These are phyloP conservation scores for Melanomma pulvis-pyrius DNA, from an alignment of 495 filamentous ascomycete species.

Conservation along the genomic window DNA sequence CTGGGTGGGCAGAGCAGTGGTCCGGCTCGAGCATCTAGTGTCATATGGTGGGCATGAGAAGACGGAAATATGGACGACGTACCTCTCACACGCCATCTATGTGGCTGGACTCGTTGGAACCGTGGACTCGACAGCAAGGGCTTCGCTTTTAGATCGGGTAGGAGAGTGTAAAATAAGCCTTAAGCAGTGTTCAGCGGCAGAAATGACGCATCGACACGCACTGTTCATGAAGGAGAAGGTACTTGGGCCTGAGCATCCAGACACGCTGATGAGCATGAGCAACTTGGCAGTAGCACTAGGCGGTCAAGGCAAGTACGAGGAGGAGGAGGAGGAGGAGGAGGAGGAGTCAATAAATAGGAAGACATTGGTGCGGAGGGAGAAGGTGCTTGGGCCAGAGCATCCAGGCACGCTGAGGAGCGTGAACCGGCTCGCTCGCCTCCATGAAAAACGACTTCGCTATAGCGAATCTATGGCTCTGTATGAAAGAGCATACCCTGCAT, in stretches of 20 bases:
- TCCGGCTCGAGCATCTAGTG: neutral
- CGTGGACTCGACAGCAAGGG: neutral
- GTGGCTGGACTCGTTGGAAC: neutral
- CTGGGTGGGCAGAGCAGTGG: conserved; percentile 5
- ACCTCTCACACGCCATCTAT: conserved; percentile 24
- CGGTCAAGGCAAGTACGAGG: conserved; percentile 24
- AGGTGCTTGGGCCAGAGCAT: conserved; percentile 34
- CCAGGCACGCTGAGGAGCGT: conserved; percentile 16
- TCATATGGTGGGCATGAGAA: conserved; percentile 19
- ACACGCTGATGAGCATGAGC: conserved; percentile 19
- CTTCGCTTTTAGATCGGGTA: neutral
- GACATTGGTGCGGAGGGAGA: conserved; percentile 1
- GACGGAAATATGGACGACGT: conserved; percentile 11
- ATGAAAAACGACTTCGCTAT: neutral
- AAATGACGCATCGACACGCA: conserved; percentile 1
- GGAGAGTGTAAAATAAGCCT: conserved; percentile 7
- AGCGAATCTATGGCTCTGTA: conserved; percentile 3
- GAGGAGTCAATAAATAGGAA: conserved; percentile 2
- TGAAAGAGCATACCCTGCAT: conserved; percentile 9
- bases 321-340: conserved; percentile 27
- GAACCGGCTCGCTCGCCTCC: conserved; percentile 1
- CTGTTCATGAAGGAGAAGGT: neutral
- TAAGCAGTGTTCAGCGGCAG: conserved; percentile 2
- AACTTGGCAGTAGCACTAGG: conserved; percentile 2
- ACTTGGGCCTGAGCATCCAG: conserved; percentile 27